Conservation (phyloP, 2,329 filamentous ascomycete species). For the Ophiostoma tasmaniense region DNA sequence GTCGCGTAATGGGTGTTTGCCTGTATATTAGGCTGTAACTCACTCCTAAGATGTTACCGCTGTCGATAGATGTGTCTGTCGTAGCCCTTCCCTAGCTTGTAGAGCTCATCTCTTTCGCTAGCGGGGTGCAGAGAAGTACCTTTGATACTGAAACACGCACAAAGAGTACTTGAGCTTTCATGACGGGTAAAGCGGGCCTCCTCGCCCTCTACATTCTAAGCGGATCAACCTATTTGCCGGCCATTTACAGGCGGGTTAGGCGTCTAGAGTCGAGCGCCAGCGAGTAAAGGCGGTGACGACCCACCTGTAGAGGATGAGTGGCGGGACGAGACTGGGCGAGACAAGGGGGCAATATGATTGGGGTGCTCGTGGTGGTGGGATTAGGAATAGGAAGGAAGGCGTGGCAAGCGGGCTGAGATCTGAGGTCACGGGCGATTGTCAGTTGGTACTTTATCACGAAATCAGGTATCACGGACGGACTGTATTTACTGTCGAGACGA, state of each 20-base stretch:
- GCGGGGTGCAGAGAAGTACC: background rate
- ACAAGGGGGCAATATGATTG: background rate
- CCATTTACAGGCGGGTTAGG: background rate
- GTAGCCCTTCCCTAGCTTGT: background rate
- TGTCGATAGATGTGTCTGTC: background rate
- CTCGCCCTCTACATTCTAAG: background rate
- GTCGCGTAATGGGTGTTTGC: background rate
- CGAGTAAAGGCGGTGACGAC: background rate
- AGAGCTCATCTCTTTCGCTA: background rate
- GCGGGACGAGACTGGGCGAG: background rate
- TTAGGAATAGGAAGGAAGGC: background rate
- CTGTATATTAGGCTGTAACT: background rate
- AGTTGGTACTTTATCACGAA: background rate
- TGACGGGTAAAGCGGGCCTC: background rate
- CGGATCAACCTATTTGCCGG: conserved; percentile 18
- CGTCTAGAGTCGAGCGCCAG: background rate
- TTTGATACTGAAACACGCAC: background rate
- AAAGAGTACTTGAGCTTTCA: background rate
- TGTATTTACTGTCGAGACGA: background rate
- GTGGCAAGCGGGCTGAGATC: background rate
- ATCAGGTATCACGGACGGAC: background rate
- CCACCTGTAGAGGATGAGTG: background rate
- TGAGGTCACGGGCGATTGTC: conserved; percentile 6
- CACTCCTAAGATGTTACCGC: background rate
- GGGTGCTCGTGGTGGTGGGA: background rate